Evolutionary conservation across 352 stramenopile species (phyloP).

Genomic region (Lagenidium sp.): DNA sequence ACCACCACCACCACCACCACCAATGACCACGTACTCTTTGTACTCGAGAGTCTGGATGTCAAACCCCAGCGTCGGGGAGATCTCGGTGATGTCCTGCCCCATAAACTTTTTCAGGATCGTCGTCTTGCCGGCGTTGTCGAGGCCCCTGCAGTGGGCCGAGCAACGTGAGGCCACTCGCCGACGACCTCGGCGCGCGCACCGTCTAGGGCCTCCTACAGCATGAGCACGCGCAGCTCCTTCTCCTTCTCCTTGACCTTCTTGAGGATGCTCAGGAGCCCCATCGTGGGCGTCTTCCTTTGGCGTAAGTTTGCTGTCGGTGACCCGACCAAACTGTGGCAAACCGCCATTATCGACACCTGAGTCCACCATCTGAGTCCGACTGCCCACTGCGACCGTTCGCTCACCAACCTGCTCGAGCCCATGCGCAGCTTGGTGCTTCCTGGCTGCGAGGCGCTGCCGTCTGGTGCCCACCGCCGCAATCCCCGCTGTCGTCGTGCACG

Average conservation of each 20-base stretch:
- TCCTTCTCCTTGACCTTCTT: conserved; percentile 99
- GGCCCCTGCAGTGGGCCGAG: conserved; percentile 43
- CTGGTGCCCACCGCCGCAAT: too few relatives aligned
- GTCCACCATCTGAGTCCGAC: background rate
- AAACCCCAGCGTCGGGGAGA: conserved; percentile 98
- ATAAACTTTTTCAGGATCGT: conserved; percentile 98
- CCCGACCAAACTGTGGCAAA: background rate
- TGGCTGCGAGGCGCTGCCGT: too few relatives aligned
- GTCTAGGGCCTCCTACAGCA: conserved; percentile 84
- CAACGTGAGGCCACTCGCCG: background rate
- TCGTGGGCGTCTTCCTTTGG: too few relatives aligned
- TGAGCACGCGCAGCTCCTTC: conserved; percentile 97
- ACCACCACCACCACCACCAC: background rate
- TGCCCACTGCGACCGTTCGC: background rate
- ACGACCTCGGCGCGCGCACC: too few relatives aligned
- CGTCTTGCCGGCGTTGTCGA: conserved; percentile 99
- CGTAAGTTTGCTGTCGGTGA: background rate
- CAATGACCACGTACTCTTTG: conserved; percentile 45
- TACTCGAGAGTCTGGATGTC: conserved; percentile 99
- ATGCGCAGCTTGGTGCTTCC: too few relatives aligned
- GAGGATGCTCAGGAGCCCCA: conserved; percentile 91
- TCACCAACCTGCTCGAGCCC: too few relatives aligned
- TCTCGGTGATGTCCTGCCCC: conserved; percentile 94
- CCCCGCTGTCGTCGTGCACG: too few relatives aligned
- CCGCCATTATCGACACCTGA: too few relatives aligned